Evolutionary conservation across 2,329 filamentous ascomycete species (phyloP), one percentile per base, ranked within the genome.

Genomic region (Fusarium sp.): DNA sequence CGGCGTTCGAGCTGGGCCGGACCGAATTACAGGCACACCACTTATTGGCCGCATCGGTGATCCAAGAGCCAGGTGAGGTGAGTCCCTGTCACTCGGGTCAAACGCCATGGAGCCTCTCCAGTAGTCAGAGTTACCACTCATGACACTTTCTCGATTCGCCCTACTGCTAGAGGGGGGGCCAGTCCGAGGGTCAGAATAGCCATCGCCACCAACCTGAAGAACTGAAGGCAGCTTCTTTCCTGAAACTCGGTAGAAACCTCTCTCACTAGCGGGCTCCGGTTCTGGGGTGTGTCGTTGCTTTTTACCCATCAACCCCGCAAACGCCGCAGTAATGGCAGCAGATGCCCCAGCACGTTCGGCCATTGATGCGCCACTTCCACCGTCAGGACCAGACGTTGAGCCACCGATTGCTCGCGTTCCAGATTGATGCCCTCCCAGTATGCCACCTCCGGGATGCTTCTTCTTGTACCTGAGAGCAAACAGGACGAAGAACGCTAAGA

Each of bases 181-280:
- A 35, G 49, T 49, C 6, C 64, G 64, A 45, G 64, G 84, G 64
- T 88, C 88, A 23, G 85, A 84, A 78, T 89, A 91, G 3, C 90
- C 90, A 75, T 91, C 89, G 9, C 89, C 90, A 17, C 90, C 89
- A 49, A 83, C 84, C 64, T 88, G 84, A 40, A 92, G 80, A 13
- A 91, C 89, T 4, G 90, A 89, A 6, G 88, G 87, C 61, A 92
- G 78, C 75, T 91, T 92, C 74, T 86, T 86, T 67, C 90, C 90
- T 9, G 90, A 90, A 4, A 92, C 86, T 33, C 89, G 87, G 68
- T 90, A 87, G 77, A 92, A 92, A 1, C 89, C 88, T 66, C 84
- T 82, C 75, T 91, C 89, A 32, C 82, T 84, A 27, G 77, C 79
- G 38, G 82, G 81, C 44, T 78, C 77, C 18, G 75, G 76, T 52